Evolutionary conservation across 2,329 filamentous ascomycete species (phyloP), one percentile per base, ranked within the genome.

Genomic region (Pyricularia sp.): DNA sequence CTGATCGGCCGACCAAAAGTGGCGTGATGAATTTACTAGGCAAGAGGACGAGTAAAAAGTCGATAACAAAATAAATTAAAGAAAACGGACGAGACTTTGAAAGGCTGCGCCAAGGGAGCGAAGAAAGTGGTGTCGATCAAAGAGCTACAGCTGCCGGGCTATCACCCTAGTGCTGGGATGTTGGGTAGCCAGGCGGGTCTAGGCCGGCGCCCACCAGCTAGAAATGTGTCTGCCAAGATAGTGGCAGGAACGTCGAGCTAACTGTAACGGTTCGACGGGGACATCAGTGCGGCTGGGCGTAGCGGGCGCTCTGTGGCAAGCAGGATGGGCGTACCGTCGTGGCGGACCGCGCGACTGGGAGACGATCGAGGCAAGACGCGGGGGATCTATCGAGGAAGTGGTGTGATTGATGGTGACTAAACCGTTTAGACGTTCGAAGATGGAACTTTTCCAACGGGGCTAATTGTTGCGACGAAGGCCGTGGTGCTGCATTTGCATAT

Each of bases 191-290:
- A 50, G 42, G 42, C 42, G 6, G 42, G 42, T 50, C 42, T 36
- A 31, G 26, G 20, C 25, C 4, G n/a, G 3, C 33, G 61, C 26
- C 4, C 11, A 58, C n/a, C 63, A 61, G 12, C 25, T 59, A 28
- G 42, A 64, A 59, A 68, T 17, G 63, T 36, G 64, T 65, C n/a
- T 50, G 50, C 58, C 20, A 36, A 68, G 50, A 63, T 69, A 50
- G 68, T 69, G 68, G 64, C 68, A 50, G 42, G 20, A 50, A 50
- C 42, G 42, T 50, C 42, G n/a, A 50, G 42, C 17, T 50, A 50
- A 50, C 17, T 50, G 42, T 9, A 50, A 50, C 42, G 42, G 42
- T 50, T 50, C 17, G 17, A 2, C 3, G 17, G 20, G 42, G 42
- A 50, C 42, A 50, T 50, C 42, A 10, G 42, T 50, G 42, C 17